A percentile compares a stretch with the other conserved stretches of the same genome.
These are phyloP conservation scores for Theobroma grandiflorum DNA, from an alignment of 441 rosid species.

Conservation along the genomic window DNA sequence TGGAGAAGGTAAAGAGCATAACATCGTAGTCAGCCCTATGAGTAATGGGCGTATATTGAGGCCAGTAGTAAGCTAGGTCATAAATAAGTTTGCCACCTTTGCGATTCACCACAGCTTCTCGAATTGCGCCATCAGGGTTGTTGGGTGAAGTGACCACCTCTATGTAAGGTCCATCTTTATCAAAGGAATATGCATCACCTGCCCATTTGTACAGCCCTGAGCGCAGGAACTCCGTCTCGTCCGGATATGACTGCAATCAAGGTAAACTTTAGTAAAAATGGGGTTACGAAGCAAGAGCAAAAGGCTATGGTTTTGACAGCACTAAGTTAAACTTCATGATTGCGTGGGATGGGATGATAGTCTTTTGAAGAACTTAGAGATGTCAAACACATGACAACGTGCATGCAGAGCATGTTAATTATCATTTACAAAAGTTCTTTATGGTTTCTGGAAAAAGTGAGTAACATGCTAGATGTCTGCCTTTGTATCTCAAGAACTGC, in stretches of 20 bases:
- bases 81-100: slow-evolving; percentile 62
- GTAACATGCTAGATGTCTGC: slow-evolving; percentile 16
- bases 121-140: slow-evolving; percentile 80
- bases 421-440: neutral
- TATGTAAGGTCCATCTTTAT: slow-evolving; percentile 61
- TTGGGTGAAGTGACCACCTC: slow-evolving; percentile 80
- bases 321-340: neutral
- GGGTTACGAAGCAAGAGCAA: neutral
- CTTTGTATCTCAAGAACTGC: neutral
- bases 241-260: slow-evolving; percentile 63
- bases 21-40: slow-evolving; percentile 65
- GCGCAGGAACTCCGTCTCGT: slow-evolving; percentile 50
- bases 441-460: neutral
- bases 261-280: neutral
- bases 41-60: slow-evolving; percentile 79
- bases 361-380: neutral
- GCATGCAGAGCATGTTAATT: neutral
- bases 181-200: slow-evolving; percentile 68
- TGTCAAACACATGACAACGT: neutral
- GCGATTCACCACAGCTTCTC: slow-evolving; percentile 67
- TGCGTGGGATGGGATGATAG: no score
- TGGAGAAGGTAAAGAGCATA: slow-evolving; percentile 91
- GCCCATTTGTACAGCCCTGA: slow-evolving; percentile 79
- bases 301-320: neutral
- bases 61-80: slow-evolving; percentile 94